Evolutionary conservation across 805 yeast species (phyloP).

Genomic region (Kurtzmaniella cleridarum): DNA sequence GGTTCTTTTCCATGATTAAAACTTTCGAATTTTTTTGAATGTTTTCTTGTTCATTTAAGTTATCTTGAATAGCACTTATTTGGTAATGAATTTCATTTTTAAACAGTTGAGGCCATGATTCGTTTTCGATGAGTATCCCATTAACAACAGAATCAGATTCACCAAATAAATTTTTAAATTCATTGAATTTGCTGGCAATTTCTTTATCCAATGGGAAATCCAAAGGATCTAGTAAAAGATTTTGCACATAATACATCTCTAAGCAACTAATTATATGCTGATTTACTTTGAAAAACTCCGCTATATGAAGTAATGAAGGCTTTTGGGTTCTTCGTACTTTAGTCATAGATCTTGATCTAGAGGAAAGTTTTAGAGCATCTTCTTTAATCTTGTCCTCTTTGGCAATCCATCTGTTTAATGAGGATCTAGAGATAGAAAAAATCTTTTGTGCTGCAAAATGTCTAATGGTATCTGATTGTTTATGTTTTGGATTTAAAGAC

Average conservation of each 20-base stretch:
- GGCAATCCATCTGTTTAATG: slow-evolving; percentile 14
- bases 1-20: slow-evolving; percentile 9
- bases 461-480: slow-evolving; percentile 14
- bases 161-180: slow-evolving; percentile 2
- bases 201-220: slow-evolving; percentile 5
- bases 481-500: slow-evolving; percentile 13
- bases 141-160: background rate
- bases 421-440: slow-evolving; percentile 12
- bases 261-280: slow-evolving; percentile 7
- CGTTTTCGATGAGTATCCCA: slow-evolving; percentile 4
- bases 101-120: slow-evolving; percentile 5
- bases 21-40: slow-evolving; percentile 8
- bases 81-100: slow-evolving; percentile 7
- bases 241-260: slow-evolving; percentile 7
- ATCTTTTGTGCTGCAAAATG: slow-evolving; percentile 8
- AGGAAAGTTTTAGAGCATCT: slow-evolving; percentile 5
- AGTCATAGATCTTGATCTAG: slow-evolving; percentile 2
- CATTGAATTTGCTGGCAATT: slow-evolving; percentile 5
- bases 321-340: slow-evolving; percentile 4
- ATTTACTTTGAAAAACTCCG: slow-evolving; percentile 5
- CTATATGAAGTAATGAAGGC: slow-evolving; percentile 4
- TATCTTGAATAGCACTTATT: slow-evolving; percentile 5
- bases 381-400: slow-evolving; percentile 8
- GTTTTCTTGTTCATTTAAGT: slow-evolving; percentile 7
- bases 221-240: slow-evolving; percentile 5